phyloP scores from a whole-genome alignment of 2,329 filamentous ascomycete species.

The Aspergillus melleus region DNA sequence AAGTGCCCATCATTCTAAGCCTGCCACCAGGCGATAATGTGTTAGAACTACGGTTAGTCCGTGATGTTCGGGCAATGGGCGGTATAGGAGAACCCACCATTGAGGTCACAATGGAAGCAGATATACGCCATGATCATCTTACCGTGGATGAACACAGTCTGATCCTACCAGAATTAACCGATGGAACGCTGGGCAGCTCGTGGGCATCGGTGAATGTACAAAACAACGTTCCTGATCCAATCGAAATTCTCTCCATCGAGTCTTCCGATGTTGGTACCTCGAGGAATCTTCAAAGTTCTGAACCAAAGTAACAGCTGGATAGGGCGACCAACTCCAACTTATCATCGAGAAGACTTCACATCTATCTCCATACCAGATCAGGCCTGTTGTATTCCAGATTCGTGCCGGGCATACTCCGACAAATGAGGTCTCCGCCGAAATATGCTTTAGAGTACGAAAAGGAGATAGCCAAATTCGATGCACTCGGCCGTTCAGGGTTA shows the following conservation, averaged over 20 bases:
- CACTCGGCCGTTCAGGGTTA: conserved; percentile 17
- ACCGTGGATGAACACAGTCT: conserved; percentile 35
- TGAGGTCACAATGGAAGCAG: conserved; percentile 40
- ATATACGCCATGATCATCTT: conserved; percentile 28
- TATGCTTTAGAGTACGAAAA: background rate
- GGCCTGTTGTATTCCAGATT: background rate
- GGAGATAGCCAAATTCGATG: background rate
- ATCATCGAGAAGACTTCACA: background rate
- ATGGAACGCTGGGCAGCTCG: conserved; percentile 47
- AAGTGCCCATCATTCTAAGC: conserved; percentile 51
- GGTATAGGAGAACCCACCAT: conserved; percentile 51
- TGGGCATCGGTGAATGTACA: conserved; percentile 52
- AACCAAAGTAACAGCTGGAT: conserved; percentile 3
- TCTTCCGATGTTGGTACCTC: conserved; percentile 16
- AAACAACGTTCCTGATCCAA: conserved; percentile 40
- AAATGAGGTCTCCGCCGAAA: background rate
- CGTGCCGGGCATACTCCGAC: background rate
- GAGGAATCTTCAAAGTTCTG: background rate
- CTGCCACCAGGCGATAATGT: conserved; percentile 52
- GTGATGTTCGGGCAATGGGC: conserved; percentile 59
- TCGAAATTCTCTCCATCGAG: conserved; percentile 22
- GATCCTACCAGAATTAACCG: conserved; percentile 54
- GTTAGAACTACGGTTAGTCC: conserved; percentile 54
- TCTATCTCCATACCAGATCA: background rate
- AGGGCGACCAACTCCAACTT: background rate